Evolutionary conservation across 1,284 basidiomycete species (phyloP), one percentile per base, ranked within the genome.

Genomic region (Hymenochaete sp.): DNA sequence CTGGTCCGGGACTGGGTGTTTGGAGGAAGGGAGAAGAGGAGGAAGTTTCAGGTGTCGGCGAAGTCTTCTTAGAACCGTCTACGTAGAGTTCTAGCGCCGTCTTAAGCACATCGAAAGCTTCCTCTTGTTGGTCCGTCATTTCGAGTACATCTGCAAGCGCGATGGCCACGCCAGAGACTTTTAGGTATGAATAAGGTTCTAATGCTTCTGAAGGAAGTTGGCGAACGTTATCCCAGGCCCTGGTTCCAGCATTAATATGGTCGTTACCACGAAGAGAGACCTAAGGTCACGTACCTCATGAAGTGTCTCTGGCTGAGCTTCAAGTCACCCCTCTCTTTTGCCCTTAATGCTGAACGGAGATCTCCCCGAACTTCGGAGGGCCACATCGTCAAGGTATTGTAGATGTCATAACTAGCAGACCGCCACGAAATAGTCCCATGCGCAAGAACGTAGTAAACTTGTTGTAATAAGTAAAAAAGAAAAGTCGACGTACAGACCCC

Each of bases 81-180:
- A 26, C 19, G n/a, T 25, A 42, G 6, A 26, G 42, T 51, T 50
- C 44, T 60, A 63, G 26, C 71, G 52, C 18, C 57, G 53, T 26
- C 56, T 55, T 51, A 78, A 64, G 73, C 1, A 71, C 60, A 3
- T 69, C 64, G 53, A 77, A 82, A 0, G 85, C 82, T 4, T 63
- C 62, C 24, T 68, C 59, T 0, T 60, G 60, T 19, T 69, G 65
- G 7, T 68, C 60, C 5, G 65, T 59, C 10, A 64, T 61, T 53
- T 85, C 79, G 11, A 80, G 64, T 0, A 81, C 71, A 37, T 76
- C 75, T 2, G 75, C 79, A 35, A 86, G 67, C 4, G 71, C 64
- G 16, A 82, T 70, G 1, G 75, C 78, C n/a, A 88, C 75, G 1
- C 84, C 84, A 0, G 81, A 77, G 2, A 77, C 63, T 59, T 84